Base-by-base conservation (phyloP, 163 green algal species). In the Chlorella variabilis region DNA sequence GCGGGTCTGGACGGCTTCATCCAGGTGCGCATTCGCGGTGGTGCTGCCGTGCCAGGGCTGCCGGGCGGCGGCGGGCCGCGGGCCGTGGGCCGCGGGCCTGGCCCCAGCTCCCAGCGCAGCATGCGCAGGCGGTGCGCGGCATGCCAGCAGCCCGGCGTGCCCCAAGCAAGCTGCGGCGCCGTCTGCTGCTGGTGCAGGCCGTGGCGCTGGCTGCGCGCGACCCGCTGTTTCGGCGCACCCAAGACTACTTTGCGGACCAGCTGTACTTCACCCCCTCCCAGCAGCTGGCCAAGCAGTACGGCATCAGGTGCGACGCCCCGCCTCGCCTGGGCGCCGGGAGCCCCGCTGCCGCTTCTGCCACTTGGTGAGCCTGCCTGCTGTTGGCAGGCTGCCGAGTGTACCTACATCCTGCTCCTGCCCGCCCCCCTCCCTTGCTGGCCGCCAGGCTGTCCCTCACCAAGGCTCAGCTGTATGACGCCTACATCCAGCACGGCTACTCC, bases 251-350 rank as follows among this genome's bases (percentile, higher is more conserved):
- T 39, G 27, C 78, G 5, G 27, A 56, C 7, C 11, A 27, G 20
- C 49, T 82, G 23, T 81, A 82, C 65, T 86, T 82, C 25, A 21
- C 69, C 0, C 81, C 81, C 11, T 78, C 81, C 17, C 70, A 42
- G 61, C 36, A 45, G 33, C 71, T 78, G 73, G 73, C 41, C 25
- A 66, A 73, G 34, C 25, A 17, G 4, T 31, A 79, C 39, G 81
- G 81, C 0, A 25, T 63, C 18, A 38, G 51, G 73, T 69, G 59
- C 18, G 61, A 29, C 27, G 2, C 1, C 42, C 23, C 1, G n/a
- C 8, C 3, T 25, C 5, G 42, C n/a, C 31, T 45, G 45, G 4
- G 18, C 29, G n/a, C 42, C 29, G 18, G n/a, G n/a, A n/a, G 29
- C 42, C 17, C 8, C 3, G 0, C n/a, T 31, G n/a, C n/a, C 39